These are phyloP conservation scores for Penicillium concentricum DNA, from an alignment of 2,329 filamentous ascomycete species.

Conservation along the genomic window DNA sequence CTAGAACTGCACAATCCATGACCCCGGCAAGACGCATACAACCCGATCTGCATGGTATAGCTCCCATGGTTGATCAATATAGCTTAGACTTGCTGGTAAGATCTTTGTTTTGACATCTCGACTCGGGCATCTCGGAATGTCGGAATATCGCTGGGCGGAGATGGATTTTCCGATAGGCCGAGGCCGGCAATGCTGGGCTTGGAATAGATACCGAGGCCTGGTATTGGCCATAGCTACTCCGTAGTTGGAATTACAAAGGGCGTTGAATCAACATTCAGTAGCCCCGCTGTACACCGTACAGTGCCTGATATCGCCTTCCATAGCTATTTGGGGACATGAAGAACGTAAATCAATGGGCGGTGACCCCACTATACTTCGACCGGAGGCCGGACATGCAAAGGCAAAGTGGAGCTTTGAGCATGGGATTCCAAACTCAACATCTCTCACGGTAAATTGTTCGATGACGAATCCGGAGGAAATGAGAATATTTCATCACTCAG, in stretches of 20 bases:
- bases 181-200: background rate
- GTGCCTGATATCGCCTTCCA: too few relatives aligned
- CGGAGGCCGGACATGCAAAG: background rate
- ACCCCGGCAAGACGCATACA: background rate
- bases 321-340: background rate
- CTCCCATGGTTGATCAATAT: background rate
- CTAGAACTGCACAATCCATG: background rate
- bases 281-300: background rate
- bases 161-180: background rate
- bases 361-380: background rate
- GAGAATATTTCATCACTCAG: constrained; percentile 34
- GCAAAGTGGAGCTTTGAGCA: background rate
- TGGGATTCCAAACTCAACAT: background rate
- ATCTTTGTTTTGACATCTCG: background rate
- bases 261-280: too few relatives aligned
- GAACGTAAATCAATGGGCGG: background rate
- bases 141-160: background rate
- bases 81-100: background rate
- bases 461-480: constrained; percentile 23
- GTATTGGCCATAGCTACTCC: too few relatives aligned
- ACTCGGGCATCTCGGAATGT: background rate
- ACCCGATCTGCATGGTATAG: background rate
- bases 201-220: background rate
- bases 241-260: background rate
- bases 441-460: constrained; percentile 15